These are phyloP conservation scores for Serpula lacrymans DNA, from an alignment of 768 basidiomycete genomes.

Conservation along the genomic window DNA sequence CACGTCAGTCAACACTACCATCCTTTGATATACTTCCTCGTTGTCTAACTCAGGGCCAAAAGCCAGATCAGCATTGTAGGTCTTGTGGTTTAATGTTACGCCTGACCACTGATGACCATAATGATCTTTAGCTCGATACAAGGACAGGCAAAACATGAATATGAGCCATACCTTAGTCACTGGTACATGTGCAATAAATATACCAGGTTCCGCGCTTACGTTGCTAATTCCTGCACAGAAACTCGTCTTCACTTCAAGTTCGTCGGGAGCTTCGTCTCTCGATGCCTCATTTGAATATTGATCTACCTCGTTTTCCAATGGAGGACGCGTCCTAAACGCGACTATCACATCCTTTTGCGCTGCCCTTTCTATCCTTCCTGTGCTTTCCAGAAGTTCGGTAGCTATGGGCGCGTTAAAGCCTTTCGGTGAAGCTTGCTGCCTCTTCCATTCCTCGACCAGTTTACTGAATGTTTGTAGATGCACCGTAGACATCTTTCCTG, in stretches of 20 bases:
- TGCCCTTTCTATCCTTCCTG: slow-evolving; percentile 6
- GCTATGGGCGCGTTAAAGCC: slow-evolving; percentile 12
- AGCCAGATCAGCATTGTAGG: slow-evolving; percentile 30
- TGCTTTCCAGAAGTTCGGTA: slow-evolving; percentile 7
- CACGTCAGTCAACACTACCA: slow-evolving; percentile 27
- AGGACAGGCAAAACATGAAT: not conserved
- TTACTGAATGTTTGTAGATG: slow-evolving; percentile 24
- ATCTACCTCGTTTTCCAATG: slow-evolving; percentile 26
- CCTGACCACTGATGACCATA: slow-evolving; percentile 26
- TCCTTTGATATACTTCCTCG: slow-evolving; percentile 33
- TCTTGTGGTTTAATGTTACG: slow-evolving; percentile 31
- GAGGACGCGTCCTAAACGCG: slow-evolving; percentile 34
- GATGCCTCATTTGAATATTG: no score
- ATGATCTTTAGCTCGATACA: no score
- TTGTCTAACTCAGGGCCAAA: slow-evolving; percentile 29
- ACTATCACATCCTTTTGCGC: slow-evolving; percentile 30
- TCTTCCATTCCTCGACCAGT: slow-evolving; percentile 26
- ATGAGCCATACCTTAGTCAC: slow-evolving; percentile 27
- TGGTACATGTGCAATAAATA: slow-evolving; percentile 31
- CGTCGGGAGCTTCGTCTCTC: no score
- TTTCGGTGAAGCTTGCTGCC: slow-evolving; percentile 15
- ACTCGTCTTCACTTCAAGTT: slow-evolving; percentile 21
- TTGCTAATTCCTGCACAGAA: slow-evolving; percentile 28
- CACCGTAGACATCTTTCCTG: slow-evolving; percentile 26
- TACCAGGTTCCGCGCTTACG: slow-evolving; percentile 27